Conservation (phyloP, 2,329 filamentous ascomycete genomes). For the Arthrobotrys entomopaga region DNA sequence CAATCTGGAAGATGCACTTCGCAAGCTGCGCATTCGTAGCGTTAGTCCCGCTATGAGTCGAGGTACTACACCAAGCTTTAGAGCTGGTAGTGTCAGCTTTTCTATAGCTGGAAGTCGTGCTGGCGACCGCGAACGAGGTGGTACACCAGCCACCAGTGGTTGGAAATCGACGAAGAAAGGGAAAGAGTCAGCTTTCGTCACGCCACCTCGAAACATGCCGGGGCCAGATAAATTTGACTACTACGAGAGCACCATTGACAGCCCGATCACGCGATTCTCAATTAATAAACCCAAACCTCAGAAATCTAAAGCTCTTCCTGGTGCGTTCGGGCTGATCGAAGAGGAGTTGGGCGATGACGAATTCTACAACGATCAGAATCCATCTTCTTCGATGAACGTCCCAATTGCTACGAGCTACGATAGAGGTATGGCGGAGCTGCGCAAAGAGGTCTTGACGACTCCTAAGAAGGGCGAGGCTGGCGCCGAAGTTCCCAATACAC, state of each 20-base stretch:
- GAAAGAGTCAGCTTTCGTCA: slow-evolving; percentile 23
- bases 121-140: slow-evolving; percentile 30
- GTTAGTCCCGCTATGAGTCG: slow-evolving; percentile 49
- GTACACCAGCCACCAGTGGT: slow-evolving; percentile 17
- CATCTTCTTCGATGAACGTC: slow-evolving; percentile 39
- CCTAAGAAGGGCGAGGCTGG: slow-evolving; percentile 44
- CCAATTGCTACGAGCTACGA: slow-evolving; percentile 50
- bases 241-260: slow-evolving; percentile 52
- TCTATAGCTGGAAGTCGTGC: slow-evolving; percentile 20
- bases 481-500: slow-evolving; percentile 41
- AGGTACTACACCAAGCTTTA: slow-evolving; percentile 52
- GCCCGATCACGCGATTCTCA: slow-evolving; percentile 33
- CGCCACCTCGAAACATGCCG: slow-evolving; percentile 39
- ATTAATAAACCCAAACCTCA: slow-evolving; percentile 17
- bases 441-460: slow-evolving; percentile 45
- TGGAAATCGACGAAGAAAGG: slow-evolving; percentile 44
- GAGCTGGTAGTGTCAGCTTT: slow-evolving; percentile 45
- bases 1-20: slow-evolving; percentile 40
- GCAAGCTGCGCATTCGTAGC: slow-evolving; percentile 48
- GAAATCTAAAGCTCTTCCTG: slow-evolving; percentile 22
- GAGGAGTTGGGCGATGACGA: slow-evolving; percentile 52
- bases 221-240: slow-evolving; percentile 53
- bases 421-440: slow-evolving; percentile 41
- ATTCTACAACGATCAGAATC: slow-evolving; percentile 42
- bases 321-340: slow-evolving; percentile 45